These are phyloP conservation scores for Calonectria hongkongensis DNA, from an alignment of 2,329 filamentous ascomycete species.

Conservation along the genomic window DNA sequence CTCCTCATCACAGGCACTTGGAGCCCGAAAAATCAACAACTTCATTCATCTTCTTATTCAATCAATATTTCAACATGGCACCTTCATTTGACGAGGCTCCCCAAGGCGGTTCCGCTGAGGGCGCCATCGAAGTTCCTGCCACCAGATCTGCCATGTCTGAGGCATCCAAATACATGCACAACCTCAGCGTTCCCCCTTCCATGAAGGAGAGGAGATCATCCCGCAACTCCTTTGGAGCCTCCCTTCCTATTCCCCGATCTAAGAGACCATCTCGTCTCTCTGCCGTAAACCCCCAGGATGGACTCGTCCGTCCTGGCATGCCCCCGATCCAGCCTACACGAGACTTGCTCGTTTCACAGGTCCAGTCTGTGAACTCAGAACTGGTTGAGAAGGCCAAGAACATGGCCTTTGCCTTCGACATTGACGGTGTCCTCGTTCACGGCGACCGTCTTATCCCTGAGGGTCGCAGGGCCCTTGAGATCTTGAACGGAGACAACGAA, in stretches of 20 bases:
- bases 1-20: neutral
- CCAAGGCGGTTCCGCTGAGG: constrained; percentile 62
- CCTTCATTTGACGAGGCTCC: constrained; percentile 76
- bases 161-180: constrained; percentile 82
- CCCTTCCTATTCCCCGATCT: constrained; percentile 82
- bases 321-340: constrained; percentile 76
- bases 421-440: constrained; percentile 93
- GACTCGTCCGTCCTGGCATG: constrained; percentile 72
- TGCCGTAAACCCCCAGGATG: constrained; percentile 72
- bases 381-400: constrained; percentile 83
- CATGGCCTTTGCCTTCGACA: constrained; percentile 87
- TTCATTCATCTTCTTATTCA: neutral
- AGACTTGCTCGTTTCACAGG: constrained; percentile 81
- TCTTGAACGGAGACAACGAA: constrained; percentile 82
- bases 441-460: constrained; percentile 85
- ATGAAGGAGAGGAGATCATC: constrained; percentile 81
- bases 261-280: constrained; percentile 82
- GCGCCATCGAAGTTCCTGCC: constrained; percentile 81
- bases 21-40: neutral
- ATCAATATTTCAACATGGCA: constrained; percentile 66
- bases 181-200: constrained; percentile 80
- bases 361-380: constrained; percentile 79
- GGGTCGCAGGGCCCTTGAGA: constrained; percentile 81
- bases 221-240: constrained; percentile 84
- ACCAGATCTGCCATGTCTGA: constrained; percentile 81